Conservation (phyloP, 495 filamentous ascomycete species). For the Parathielavia appendiculata region DNA sequence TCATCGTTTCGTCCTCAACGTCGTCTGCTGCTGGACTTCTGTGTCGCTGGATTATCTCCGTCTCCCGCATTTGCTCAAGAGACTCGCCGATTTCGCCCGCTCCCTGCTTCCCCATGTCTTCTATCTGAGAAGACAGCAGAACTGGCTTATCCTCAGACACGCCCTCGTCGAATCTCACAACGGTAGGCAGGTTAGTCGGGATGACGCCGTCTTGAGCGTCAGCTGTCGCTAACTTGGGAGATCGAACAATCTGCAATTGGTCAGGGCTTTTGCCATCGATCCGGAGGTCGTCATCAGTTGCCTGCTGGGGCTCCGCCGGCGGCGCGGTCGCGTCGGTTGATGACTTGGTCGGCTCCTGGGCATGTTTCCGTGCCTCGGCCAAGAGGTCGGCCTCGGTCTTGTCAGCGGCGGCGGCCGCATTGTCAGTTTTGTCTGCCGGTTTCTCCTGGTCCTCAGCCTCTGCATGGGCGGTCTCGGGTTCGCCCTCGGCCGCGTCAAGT, state of each 20-base stretch:
- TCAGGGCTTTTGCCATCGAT: not conserved
- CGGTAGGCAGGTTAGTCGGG: not conserved
- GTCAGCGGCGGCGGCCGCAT: not conserved
- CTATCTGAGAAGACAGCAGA: not conserved
- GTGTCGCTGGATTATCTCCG: not conserved
- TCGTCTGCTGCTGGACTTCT: not conserved
- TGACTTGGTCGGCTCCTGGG: not conserved
- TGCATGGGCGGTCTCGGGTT: not conserved
- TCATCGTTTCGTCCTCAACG: constrained; percentile 18
- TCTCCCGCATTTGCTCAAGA: not conserved
- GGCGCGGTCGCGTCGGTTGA: not conserved
- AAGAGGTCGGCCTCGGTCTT: not conserved
- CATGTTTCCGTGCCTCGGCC: not conserved
- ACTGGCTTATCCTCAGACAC: not conserved
- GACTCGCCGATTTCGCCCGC: not conserved
- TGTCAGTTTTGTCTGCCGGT: too few relatives aligned
- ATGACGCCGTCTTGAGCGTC: not conserved
- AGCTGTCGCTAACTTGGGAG: not conserved
- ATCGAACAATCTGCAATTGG: not conserved
- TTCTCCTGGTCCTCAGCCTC: not conserved
- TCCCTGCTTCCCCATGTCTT: not conserved
- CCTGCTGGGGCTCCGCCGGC: not conserved
- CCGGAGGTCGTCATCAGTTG: not conserved
- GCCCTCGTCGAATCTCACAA: not conserved
- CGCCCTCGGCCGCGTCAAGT: not conserved